Evolutionary conservation across 371 early-diverging fungal species (phyloP), one percentile per base, ranked within the genome.

Genomic region (Syncephalastrum racemosum): DNA sequence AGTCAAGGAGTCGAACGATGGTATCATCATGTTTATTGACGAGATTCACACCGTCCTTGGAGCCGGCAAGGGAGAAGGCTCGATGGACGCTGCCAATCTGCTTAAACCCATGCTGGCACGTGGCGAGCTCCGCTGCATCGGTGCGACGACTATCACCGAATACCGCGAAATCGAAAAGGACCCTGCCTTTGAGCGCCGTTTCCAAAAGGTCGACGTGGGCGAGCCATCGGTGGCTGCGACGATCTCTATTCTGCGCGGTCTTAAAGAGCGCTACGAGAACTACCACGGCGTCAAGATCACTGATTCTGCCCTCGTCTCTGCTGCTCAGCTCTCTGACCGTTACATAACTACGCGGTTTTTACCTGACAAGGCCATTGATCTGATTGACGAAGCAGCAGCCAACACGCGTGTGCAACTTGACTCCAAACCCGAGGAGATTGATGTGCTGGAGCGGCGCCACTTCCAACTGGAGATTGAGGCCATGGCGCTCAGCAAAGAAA

Each of bases 21-120:
- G 90, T 27, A 86, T 96, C 43, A 99, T 99, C 61, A 76, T 99
- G 22, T 99, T 99, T 72, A 97, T 99, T 66, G 99, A 99, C 77
- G 99, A 99, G 80, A 90, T 99, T 40, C 99, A 99, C 66, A 88
- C 93, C 25, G 91, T 98, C 4, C 78, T 94, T 20, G 95, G 95
- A 4, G 93, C 96, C 46, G 94, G 98, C 15, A 93, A 96, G 67
- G 82, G 87, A 7, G 93, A 94, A 49, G 95, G 95, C 2, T 80
- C 91, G 27, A 91, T 95, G 90, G 94, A 95, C 67, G 93, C 95
- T 3, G 97, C 96, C 46, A 97, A 98, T 68, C 68, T 98, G 57
- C 73, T 98, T 44, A 95, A 89, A 66, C 95, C 95, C 18, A 90
- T 90, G 77, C 67, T 95, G 54, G 93, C 95, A 4, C 81, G 90